These are phyloP conservation scores for Erigeron philadelphicus DNA, from an alignment of 140 eudicot genomes.

Conservation along the genomic window DNA sequence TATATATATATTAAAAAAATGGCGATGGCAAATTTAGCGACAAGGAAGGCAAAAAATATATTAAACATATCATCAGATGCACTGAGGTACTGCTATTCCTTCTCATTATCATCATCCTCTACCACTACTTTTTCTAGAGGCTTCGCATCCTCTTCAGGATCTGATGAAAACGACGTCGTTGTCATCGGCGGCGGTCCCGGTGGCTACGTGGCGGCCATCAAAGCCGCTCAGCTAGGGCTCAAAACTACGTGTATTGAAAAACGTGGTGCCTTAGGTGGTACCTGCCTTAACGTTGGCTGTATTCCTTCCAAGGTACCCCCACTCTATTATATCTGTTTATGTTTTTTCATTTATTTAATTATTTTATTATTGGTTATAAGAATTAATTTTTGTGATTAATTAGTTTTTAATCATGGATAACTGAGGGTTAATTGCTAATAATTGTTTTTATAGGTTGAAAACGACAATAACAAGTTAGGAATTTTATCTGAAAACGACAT, in stretches of 20 bases:
- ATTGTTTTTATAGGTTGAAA: too few relatives aligned
- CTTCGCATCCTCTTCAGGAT: constrained; percentile 37
- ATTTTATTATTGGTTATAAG: not conserved
- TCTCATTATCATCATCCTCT: constrained; percentile 1
- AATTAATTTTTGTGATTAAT: not conserved
- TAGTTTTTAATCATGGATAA: not conserved
- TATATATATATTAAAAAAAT: too few relatives aligned
- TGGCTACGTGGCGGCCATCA: constrained; percentile 73
- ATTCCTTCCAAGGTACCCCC: constrained; percentile 22
- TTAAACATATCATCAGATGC: constrained; percentile 13
- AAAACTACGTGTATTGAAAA: constrained; percentile 69
- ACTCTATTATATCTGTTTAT: not conserved
- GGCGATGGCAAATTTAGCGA: constrained; percentile 11
- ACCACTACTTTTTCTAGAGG: constrained; percentile 29
- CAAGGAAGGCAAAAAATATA: not conserved
- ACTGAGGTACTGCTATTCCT: constrained; percentile 16
- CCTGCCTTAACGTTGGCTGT: constrained; percentile 68
- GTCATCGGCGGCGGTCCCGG: constrained; percentile 71
- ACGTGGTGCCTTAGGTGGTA: constrained; percentile 69
- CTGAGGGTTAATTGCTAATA: not conserved
- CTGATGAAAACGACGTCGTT: constrained; percentile 67
- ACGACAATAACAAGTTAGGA: too few relatives aligned
- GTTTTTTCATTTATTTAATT: not conserved
- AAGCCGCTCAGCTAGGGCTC: constrained; percentile 72
- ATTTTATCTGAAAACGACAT: too few relatives aligned